Evolutionary conservation across 169 alveolate species (phyloP), one percentile per base, ranked within the genome.

Genomic region (Eimeria praecox): DNA sequence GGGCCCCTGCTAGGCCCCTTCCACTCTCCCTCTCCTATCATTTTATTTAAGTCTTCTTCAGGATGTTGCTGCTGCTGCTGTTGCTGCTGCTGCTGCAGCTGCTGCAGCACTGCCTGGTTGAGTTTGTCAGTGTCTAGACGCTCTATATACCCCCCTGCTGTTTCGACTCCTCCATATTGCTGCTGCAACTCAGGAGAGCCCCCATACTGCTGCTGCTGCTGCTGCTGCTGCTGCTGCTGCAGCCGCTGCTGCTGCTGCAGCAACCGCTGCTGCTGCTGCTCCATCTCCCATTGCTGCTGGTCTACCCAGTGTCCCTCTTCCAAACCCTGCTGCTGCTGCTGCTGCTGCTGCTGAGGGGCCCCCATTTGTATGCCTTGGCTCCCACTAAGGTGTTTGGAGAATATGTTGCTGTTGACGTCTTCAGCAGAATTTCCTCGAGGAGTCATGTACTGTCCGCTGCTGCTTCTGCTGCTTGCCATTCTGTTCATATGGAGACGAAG

Each of bases 401-500:
- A n/a, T n/a, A 2, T 82, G 90, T 27, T 49, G 18, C 44, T 33
- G 22, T 82, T 73, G 12, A 24, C 30, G 69, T 49, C 90, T 20
- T 82, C 71, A 27, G 54, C n/a, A 22, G 90, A 82, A 6, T 22
- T 20, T 42, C 90, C 71, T 30, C 90, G 33, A 22, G 90, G 90
- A 44, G 90, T 82, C 73, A 82, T 14, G 71, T 35, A 82, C 90
- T n/a, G 90, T 38, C 73, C 66, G 54, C 90, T 82, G 90, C 90
- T 82, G 73, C 71, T 64, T 46, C 90, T 82, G 90, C 90, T 82
- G 90, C 30, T 52, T 30, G 33, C 42, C 54, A 30, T 82, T 27
- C 73, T 82, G 49, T 18, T 30, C 9, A 71, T 16, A 27, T 18
- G 30, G 46, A 20, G 14, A 71, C 42, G 46, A 9, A n/a, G 42